A percentile compares a stretch with the other conserved stretches of the same genome.
phyloP scores from a whole-genome alignment of 1,284 basidiomycete species.

The Ceratobasidium sp. region DNA sequence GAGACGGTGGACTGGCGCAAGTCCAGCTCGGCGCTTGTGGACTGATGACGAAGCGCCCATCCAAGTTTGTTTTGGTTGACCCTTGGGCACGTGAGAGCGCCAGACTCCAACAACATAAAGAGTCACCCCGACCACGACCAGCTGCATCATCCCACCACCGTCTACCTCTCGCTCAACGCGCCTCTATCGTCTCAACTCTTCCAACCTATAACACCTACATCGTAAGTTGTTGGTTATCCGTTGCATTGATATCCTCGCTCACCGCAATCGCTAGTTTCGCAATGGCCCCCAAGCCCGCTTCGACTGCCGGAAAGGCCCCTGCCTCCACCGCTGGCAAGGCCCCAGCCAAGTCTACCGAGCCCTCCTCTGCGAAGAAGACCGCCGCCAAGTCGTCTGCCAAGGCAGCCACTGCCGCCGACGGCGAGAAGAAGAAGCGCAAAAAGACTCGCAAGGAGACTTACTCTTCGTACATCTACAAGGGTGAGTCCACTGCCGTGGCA shows the following conservation, averaged over 20 bases:
- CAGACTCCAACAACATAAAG: conserved; percentile 37
- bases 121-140: conserved; percentile 51
- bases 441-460: conserved; percentile 93
- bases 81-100: conserved; percentile 30
- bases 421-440: conserved; percentile 90
- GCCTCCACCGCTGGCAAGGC: conserved; percentile 75
- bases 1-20: neutral
- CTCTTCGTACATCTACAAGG: conserved; percentile 95
- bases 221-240: neutral
- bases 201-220: neutral
- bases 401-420: conserved; percentile 56
- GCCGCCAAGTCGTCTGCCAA: conserved; percentile 73
- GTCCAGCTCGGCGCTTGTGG: neutral
- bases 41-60: conserved; percentile 27
- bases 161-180: conserved; percentile 16
- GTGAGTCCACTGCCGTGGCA: conserved; percentile 60
- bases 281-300: conserved; percentile 86
- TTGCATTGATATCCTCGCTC: neutral
- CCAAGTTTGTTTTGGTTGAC: conserved; percentile 32
- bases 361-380: conserved; percentile 54
- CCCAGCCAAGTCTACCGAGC: conserved; percentile 72
- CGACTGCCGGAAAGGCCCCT: conserved; percentile 62
- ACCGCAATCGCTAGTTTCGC: conserved; percentile 42
- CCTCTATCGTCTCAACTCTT: neutral
- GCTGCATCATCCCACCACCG: conserved; percentile 50